These are phyloP conservation scores for Serendipita sp. DNA, from an alignment of 768 basidiomycete genomes.

Conservation along the genomic window DNA sequence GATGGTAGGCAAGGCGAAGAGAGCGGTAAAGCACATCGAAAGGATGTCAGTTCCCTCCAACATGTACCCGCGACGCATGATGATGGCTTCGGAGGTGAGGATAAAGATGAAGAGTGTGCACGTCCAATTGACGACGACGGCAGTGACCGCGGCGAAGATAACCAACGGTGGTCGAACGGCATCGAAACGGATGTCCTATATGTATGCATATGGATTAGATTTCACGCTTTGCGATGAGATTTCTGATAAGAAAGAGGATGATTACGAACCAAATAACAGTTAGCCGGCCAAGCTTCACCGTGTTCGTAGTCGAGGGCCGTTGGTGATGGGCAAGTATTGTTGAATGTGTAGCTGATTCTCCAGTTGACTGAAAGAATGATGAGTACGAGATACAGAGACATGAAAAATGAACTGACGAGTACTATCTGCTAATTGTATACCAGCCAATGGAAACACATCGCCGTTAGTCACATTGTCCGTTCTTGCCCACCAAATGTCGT, in stretches of 20 bases:
- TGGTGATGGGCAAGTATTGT: not conserved
- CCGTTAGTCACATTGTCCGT: not conserved
- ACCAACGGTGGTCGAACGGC: not conserved
- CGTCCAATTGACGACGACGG: constrained; percentile 1
- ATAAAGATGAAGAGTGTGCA: constrained; percentile 1
- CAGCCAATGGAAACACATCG: not conserved
- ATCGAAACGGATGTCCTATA: not conserved
- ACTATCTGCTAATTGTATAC: not conserved
- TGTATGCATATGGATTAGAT: not conserved
- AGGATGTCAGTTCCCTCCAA: not conserved
- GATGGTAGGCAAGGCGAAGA: constrained; percentile 3
- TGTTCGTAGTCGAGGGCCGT: not conserved
- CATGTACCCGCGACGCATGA: constrained; percentile 1
- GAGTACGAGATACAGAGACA: not conserved
- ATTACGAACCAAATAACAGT: not conserved
- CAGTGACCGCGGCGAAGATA: not conserved
- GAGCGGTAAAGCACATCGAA: not conserved
- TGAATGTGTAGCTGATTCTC: not conserved
- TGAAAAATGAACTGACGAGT: not conserved
- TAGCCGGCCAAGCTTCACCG: not conserved
- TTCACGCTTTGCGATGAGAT: not conserved
- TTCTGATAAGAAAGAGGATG: not conserved
- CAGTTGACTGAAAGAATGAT: not conserved
- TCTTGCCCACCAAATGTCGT: not conserved
- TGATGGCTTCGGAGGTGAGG: not conserved